phyloP scores from a whole-genome alignment of 805 yeast species.

The Candida schatavii region DNA sequence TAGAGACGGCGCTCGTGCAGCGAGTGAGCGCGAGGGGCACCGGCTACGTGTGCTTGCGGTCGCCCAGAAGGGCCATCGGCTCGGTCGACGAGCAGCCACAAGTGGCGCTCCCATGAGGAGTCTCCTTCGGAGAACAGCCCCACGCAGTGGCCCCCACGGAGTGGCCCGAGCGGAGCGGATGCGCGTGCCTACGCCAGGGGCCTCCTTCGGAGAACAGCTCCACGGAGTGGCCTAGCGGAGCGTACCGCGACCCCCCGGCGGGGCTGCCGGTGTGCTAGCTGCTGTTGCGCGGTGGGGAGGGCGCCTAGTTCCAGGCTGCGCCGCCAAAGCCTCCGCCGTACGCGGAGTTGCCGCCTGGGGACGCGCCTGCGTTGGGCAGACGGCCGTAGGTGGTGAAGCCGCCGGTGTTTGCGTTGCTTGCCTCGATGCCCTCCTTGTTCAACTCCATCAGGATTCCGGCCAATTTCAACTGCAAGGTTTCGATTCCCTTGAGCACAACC shows the following conservation, averaged over 20 bases:
- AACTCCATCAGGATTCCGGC: conserved; percentile 82
- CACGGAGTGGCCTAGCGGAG: no score
- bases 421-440: conserved; percentile 42
- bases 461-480: conserved; percentile 81
- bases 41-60: no score
- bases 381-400: conserved; percentile 49
- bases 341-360: conserved; percentile 23
- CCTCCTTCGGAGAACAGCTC: no score
- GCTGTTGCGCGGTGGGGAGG: no score
- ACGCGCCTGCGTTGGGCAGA: conserved; percentile 34
- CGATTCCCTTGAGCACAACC: conserved; percentile 81
- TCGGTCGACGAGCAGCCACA: not conserved
- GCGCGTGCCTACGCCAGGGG: no score
- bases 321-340: conserved; percentile 33
- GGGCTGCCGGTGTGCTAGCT: not conserved
- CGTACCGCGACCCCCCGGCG: not conserved
- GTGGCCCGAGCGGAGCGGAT: no score
- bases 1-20: no score
- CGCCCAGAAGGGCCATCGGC: not conserved
- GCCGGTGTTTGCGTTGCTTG: conserved; percentile 39
- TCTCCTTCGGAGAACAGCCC: no score
- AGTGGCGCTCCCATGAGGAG: not conserved
- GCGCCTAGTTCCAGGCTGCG: conserved; percentile 26
- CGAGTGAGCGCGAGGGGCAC: no score
- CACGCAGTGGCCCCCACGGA: no score